Conservation (phyloP, 495 filamentous ascomycete genomes). For the Echria macrotheca region DNA sequence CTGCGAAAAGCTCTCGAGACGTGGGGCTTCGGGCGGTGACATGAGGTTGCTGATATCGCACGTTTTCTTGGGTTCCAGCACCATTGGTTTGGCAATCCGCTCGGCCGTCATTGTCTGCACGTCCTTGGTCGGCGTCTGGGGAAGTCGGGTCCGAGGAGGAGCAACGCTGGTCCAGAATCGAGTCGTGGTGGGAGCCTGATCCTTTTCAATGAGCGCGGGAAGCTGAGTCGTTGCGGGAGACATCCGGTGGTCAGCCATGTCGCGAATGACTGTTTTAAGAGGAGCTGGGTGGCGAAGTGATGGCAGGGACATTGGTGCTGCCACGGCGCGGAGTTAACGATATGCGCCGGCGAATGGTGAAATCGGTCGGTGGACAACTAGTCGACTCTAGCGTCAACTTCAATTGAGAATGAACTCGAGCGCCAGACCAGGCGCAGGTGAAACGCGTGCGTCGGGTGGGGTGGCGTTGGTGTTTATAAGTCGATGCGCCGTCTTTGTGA, state of each 20-base stretch:
- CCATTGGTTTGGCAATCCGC: conserved; percentile 1
- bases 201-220: not conserved
- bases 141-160: too few relatives aligned
- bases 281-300: conserved; percentile 16
- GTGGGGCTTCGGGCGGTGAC: conserved; percentile 66
- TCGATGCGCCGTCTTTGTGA: conserved; percentile 5
- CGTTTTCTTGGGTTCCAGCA: conserved; percentile 24
- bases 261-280: conserved; percentile 17
- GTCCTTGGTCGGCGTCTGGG: conserved; percentile 16
- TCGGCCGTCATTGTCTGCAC: conserved; percentile 4
- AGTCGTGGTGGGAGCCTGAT: too few relatives aligned
- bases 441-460: too few relatives aligned
- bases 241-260: conserved; percentile 20
- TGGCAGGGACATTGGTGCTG: conserved; percentile 14
- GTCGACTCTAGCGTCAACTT: too few relatives aligned
- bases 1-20: conserved; percentile 54
- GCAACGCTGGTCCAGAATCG: too few relatives aligned
- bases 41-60: conserved; percentile 56
- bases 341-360: too few relatives aligned
- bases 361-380: too few relatives aligned
- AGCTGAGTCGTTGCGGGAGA: not conserved
- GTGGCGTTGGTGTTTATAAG: too few relatives aligned
- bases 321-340: too few relatives aligned
- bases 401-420: too few relatives aligned
- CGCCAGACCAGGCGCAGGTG: too few relatives aligned